Evolutionary conservation across 495 filamentous ascomycete genomes (phyloP).

Genomic region (Antarctomyces pellizariae): DNA sequence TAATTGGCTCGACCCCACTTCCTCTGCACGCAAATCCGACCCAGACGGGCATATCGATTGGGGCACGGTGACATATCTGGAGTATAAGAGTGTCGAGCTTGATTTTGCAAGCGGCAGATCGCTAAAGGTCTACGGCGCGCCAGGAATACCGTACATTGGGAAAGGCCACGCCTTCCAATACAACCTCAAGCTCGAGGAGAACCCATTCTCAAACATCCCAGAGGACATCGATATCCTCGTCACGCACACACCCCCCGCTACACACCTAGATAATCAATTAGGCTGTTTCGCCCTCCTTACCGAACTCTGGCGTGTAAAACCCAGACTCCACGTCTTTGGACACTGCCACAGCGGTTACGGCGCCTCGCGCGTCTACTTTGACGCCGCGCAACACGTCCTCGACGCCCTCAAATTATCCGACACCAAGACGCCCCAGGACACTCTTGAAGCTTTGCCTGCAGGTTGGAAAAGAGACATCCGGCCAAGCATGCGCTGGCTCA

Average conservation of each 20-base stretch:
- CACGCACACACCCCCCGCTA: conserved; percentile 50
- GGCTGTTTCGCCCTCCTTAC: conserved; percentile 55
- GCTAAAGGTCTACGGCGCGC: conserved; percentile 29
- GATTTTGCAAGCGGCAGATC: conserved; percentile 24
- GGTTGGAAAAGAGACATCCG: too few species aligned
- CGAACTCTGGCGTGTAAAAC: conserved; percentile 59
- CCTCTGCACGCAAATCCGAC: conserved; percentile 17
- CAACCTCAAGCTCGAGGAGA: conserved; percentile 17
- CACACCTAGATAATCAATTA: conserved; percentile 50
- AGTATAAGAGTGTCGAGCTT: conserved; percentile 21
- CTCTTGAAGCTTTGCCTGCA: too few species aligned
- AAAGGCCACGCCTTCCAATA: conserved; percentile 26
- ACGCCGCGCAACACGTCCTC: too few species aligned
- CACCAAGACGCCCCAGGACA: too few species aligned
- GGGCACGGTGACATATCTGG: conserved; percentile 25
- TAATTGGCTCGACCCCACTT: conserved; percentile 42
- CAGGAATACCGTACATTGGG: conserved; percentile 35
- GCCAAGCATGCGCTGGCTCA: too few species aligned
- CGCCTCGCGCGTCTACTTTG: too few species aligned
- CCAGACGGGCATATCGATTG: conserved; percentile 20
- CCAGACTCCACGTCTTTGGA: conserved; percentile 68
- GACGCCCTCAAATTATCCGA: too few species aligned
- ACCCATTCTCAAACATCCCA: conserved; percentile 40
- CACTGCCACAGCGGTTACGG: conserved; percentile 60
- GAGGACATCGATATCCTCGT: conserved; percentile 57